Percentiles rank a stretch among this genome's conserved stretches.
phyloP scores from a whole-genome alignment of 2,329 filamentous ascomycete genomes.

The Didymella sp. region DNA sequence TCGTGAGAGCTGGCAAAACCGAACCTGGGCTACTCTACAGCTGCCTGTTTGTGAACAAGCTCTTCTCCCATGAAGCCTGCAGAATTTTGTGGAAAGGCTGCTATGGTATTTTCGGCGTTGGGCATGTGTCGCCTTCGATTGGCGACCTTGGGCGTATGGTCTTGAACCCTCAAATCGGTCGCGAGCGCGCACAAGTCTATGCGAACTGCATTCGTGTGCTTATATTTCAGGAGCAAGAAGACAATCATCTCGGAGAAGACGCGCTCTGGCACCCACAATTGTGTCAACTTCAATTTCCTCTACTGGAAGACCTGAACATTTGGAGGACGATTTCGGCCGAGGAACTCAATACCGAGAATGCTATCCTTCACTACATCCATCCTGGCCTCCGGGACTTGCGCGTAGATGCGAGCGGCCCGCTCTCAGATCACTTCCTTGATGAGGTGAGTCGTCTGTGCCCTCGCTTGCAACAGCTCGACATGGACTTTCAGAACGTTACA shows the following conservation, averaged over 20 bases:
- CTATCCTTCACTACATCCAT: slow-evolving; percentile 1
- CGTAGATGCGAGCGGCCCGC: neutral
- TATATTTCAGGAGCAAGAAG: neutral
- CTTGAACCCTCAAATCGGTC: neutral
- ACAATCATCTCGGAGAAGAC: neutral
- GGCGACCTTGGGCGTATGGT: neutral
- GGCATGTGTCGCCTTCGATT: neutral
- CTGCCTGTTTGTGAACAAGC: slow-evolving; percentile 2
- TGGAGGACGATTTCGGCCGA: neutral
- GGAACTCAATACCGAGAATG: neutral
- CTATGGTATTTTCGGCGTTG: neutral
- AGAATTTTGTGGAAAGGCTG: slow-evolving; percentile 1
- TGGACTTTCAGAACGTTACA: neutral
- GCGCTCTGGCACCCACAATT: neutral
- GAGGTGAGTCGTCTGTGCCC: slow-evolving; percentile 1
- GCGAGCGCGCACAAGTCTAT: neutral
- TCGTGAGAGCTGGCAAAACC: neutral
- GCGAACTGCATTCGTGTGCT: slow-evolving; percentile 1
- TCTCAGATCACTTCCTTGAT: slow-evolving; percentile 2
- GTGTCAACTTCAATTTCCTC: neutral
- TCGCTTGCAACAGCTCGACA: neutral
- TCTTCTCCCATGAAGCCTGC: neutral
- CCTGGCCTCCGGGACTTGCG: neutral
- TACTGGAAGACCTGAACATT: neutral
- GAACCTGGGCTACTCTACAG: neutral